Evolutionary conservation across 208 protist species (phyloP).

Genomic region (Crithidia sp.): DNA sequence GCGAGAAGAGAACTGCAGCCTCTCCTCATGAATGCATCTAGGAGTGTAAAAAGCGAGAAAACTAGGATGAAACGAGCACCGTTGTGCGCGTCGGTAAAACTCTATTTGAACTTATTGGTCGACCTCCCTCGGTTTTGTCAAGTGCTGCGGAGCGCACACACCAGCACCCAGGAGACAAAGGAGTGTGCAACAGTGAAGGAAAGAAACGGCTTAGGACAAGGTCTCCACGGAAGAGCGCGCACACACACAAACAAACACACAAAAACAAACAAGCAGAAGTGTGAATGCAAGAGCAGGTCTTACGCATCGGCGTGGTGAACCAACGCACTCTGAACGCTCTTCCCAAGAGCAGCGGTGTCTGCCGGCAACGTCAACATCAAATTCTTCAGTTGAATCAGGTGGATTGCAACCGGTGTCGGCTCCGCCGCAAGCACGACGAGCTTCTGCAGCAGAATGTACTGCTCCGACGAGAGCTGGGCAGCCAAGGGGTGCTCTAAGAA

Average conservation of each 20-base stretch:
- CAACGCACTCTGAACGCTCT: slow-evolving; percentile 50
- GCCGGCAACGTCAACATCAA: slow-evolving; percentile 63
- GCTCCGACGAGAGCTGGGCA: slow-evolving; percentile 53
- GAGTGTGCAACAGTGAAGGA: too few relatives aligned
- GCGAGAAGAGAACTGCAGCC: background rate
- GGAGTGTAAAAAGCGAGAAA: background rate
- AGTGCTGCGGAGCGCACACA: too few relatives aligned
- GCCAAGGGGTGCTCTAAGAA: slow-evolving; percentile 62
- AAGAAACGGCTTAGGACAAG: too few relatives aligned
- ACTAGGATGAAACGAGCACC: too few relatives aligned
- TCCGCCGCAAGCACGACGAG: slow-evolving; percentile 64
- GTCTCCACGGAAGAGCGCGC: too few relatives aligned
- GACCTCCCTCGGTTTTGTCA: too few relatives aligned
- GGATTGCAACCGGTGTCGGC: slow-evolving; percentile 72
- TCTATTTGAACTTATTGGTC: too few relatives aligned
- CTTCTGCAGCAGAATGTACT: slow-evolving; percentile 59
- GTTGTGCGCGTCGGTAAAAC: too few relatives aligned
- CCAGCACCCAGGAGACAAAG: too few relatives aligned
- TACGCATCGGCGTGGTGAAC: slow-evolving; percentile 28
- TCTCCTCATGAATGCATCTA: slow-evolving; percentile 1
- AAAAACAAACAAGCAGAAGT: too few relatives aligned
- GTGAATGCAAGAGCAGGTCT: background rate
- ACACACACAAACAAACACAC: too few relatives aligned
- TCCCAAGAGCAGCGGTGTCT: slow-evolving; percentile 45
- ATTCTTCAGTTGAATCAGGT: slow-evolving; percentile 77